Evolutionary conservation across 2,329 filamentous ascomycete species (phyloP), one percentile per base, ranked within the genome.

Genomic region (Acrodontium crateriforme): DNA sequence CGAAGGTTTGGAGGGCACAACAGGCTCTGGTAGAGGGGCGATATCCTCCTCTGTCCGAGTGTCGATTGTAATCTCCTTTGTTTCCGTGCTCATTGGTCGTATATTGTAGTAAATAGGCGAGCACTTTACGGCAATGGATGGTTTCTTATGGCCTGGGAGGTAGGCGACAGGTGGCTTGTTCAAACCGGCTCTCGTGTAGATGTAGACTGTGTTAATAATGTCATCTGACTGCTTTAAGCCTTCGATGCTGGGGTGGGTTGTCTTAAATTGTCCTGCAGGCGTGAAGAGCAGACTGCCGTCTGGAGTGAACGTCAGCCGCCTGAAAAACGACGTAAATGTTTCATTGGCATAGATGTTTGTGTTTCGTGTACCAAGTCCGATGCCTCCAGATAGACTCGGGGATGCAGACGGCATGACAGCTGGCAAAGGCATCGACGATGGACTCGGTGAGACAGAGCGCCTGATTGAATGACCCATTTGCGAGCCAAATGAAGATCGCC

Each of bases 111-210:
- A 76, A 14, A 92, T 59, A 0, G 89, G 89, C 9, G 87, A 98
- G 52, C 89, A 98, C 48, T 82, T 82, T 34, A 98, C 82, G 2
- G 85, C 89, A 8, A 98, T 82, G 0, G 89, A 95, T 0, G 89
- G 89, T 55, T 98, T 98, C 63, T 94, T 98, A 56, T 95, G 87
- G 2, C 89, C 89, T 0, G 89, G 89, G 5, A 98, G 67, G 55
- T 95, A 89, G 5, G 87, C 84, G 32, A 95, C 79, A 2, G 89
- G 89, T 2, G 89, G 84, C 52, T 91, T 94, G 59, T 94, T 95
- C 48, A 98, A 83, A 14, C 89, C 89, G 16, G 85, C 89, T 44
- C 89, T 69, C 0, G 87, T 94, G 55, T 98, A 98, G 29, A 98
- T 89, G 56, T 98, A 98, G 13, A 98, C 91, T 0, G 89, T 98